Conservation (phyloP, 2,329 filamentous ascomycete genomes). For the Boeremia lycopersici region DNA sequence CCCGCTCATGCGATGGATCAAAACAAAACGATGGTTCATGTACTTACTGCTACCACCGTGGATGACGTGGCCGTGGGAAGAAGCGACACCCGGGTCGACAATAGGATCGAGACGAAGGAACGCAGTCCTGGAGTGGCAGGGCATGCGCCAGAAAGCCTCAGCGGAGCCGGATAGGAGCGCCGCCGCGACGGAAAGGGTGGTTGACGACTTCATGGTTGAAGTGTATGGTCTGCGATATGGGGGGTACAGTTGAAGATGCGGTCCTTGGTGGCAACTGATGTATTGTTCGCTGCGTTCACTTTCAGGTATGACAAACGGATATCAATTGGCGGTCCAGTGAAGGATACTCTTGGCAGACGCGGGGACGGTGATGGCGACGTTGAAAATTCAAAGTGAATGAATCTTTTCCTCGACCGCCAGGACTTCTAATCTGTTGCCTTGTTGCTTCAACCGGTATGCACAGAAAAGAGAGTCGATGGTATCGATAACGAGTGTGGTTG, state of each 20-base stretch:
- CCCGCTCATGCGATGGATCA: conserved; percentile 12
- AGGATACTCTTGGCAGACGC: conserved; percentile 11
- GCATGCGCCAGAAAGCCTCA: conserved; percentile 74
- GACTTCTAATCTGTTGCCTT: conserved; percentile 29
- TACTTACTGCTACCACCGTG: conserved; percentile 57
- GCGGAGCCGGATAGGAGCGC: conserved; percentile 48
- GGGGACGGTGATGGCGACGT: conserved; percentile 7
- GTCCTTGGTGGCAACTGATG: not conserved
- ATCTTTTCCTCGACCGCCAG: conserved; percentile 33
- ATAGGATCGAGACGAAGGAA: conserved; percentile 61
- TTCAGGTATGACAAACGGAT: conserved; percentile 5
- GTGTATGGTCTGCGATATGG: conserved; percentile 10
- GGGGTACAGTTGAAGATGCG: not conserved
- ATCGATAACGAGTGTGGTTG: conserved; percentile 36
- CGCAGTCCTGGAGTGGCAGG: conserved; percentile 66
- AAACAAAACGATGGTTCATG: conserved; percentile 9
- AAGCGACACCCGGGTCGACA: conserved; percentile 36
- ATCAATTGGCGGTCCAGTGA: conserved; percentile 11
- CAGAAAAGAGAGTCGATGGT: conserved; percentile 36
- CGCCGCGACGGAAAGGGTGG: conserved; percentile 35
- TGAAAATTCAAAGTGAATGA: conserved; percentile 5
- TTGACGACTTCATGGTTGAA: conserved; percentile 40
- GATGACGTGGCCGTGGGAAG: conserved; percentile 41
- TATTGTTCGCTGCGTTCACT: conserved; percentile 5
- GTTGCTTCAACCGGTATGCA: conserved; percentile 27